Base-by-base conservation (phyloP, 176 grass and related monocot genomes). In the Pharus latifolius region DNA sequence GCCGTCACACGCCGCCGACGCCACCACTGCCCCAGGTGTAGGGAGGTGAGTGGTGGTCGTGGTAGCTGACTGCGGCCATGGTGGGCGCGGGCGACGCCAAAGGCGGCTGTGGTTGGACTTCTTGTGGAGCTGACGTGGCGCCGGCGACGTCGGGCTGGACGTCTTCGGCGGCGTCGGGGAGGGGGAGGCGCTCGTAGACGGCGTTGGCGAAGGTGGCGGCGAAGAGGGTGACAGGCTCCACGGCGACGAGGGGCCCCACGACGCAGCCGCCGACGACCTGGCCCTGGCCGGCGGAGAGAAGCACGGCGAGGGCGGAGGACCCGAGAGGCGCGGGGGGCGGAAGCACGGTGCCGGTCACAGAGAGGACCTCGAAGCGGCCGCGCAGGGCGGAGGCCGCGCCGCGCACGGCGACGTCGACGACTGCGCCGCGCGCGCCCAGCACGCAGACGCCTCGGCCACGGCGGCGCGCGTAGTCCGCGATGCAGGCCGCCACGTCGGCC, bases 391-490 rank as follows among this genome's bases (percentile, higher is more conserved):
- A 59, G 0, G 33, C 58, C 8, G 65, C 77, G 27, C 85, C 85
- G 62, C 74, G 79, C 33, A 88, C 76, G 70, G 48, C 56, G 44
- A 88, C 81, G 81, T 88, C 76, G 1, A 13, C 58, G 26, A 88
- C 85, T 2, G 85, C 33, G 18, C 85, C 85, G 17, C 75, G 56
- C 15, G 80, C 86, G 80, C 76, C 80, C 3, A 88, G 58, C 34
- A 88, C 59, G 81, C 80, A 84, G 45, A 88, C 65, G 42, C 86
- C 86, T 2, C 86, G 81, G 27, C 86, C 71, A 2, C 81, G 71
- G 25, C 76, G 76, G 34, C 86, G 81, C 76, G 86, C 86, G 86
- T 76, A 88, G 71, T 88, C 86, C 15, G 86, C 75, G n/a, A 88
- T 30, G 86, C 81, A 88, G 2, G 76, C 80, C 0, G 25, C 40